These are phyloP conservation scores for Chaetomium sp. DNA, from an alignment of 2,329 filamentous ascomycete genomes.

Conservation along the genomic window DNA sequence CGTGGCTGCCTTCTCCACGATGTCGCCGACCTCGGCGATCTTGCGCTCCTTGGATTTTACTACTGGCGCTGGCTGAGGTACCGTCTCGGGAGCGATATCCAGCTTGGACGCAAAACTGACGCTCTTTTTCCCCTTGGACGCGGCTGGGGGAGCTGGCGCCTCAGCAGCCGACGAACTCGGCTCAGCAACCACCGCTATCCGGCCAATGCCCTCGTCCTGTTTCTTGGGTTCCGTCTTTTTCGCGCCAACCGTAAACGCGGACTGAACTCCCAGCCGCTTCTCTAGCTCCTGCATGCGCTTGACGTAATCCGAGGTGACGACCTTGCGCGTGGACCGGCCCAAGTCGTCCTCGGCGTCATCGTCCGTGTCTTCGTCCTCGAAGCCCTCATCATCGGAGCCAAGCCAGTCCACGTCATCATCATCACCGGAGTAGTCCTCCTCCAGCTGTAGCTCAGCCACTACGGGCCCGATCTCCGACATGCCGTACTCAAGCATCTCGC, in stretches of 20 bases:
- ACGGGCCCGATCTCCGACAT: slow-evolving; percentile 84
- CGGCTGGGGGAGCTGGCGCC: neutral
- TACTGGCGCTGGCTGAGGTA: slow-evolving; percentile 2
- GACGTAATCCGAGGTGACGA: slow-evolving; percentile 68
- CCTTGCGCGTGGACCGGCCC: slow-evolving; percentile 62
- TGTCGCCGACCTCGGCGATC: slow-evolving; percentile 46
- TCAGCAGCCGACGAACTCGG: neutral
- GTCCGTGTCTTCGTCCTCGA: slow-evolving; percentile 43
- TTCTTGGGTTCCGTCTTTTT: slow-evolving; percentile 40
- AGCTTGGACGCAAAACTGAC: slow-evolving; percentile 74
- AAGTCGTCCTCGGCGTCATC: slow-evolving; percentile 70
- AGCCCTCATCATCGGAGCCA: slow-evolving; percentile 40
- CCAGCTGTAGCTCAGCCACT: slow-evolving; percentile 83
- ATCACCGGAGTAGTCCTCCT: slow-evolving; percentile 55
- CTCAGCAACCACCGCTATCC: slow-evolving; percentile 23
- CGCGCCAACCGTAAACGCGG: slow-evolving; percentile 45
- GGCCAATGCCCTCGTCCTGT: slow-evolving; percentile 31
- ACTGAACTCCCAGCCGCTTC: slow-evolving; percentile 59
- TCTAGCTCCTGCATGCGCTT: slow-evolving; percentile 82
- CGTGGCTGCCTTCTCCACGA: slow-evolving; percentile 41
- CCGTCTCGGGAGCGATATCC: slow-evolving; percentile 54
- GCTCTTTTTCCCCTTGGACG: slow-evolving; percentile 50
- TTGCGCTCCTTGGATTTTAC: slow-evolving; percentile 25
- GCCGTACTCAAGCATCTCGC: slow-evolving; percentile 86
- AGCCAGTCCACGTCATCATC: slow-evolving; percentile 49